These are phyloP conservation scores for Globisporangium alternatum DNA, from an alignment of 352 stramenopile species.

Conservation along the genomic window DNA sequence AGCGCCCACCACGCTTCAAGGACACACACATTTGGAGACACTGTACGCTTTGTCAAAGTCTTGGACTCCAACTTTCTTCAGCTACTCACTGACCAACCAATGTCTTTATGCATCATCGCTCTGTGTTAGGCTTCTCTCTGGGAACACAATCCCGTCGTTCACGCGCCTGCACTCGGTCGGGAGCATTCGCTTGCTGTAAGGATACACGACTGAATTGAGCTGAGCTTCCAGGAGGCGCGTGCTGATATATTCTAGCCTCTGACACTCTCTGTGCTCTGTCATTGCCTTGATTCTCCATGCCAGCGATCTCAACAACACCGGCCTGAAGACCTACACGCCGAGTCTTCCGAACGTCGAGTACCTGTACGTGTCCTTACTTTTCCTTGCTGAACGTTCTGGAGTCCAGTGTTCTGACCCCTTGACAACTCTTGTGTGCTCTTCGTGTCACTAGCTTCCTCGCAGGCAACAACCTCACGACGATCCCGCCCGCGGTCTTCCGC, in stretches of 20 bases:
- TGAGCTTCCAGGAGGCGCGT: neutral
- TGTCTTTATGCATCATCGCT: neutral
- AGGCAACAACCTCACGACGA: constrained; percentile 8
- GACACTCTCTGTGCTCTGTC: neutral
- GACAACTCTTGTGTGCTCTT: no score
- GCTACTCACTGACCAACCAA: neutral
- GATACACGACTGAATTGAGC: neutral
- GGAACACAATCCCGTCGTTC: constrained; percentile 4
- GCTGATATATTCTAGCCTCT: no score
- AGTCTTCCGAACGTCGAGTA: neutral
- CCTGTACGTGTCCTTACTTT: neutral
- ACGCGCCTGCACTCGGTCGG: neutral
- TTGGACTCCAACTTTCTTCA: no score
- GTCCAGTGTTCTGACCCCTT: no score
- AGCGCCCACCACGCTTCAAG: neutral
- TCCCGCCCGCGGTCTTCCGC: neutral
- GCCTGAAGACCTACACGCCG: neutral
- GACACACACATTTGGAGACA: constrained; percentile 1
- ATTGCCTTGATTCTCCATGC: neutral
- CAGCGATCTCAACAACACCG: neutral
- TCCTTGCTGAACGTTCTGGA: no score
- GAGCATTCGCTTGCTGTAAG: constrained; percentile 1
- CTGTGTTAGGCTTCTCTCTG: neutral
- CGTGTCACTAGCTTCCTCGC: constrained; percentile 1
- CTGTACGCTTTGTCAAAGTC: neutral